Conservation (phyloP, 2,329 filamentous ascomycete species). For the Aspergillus sp. region DNA sequence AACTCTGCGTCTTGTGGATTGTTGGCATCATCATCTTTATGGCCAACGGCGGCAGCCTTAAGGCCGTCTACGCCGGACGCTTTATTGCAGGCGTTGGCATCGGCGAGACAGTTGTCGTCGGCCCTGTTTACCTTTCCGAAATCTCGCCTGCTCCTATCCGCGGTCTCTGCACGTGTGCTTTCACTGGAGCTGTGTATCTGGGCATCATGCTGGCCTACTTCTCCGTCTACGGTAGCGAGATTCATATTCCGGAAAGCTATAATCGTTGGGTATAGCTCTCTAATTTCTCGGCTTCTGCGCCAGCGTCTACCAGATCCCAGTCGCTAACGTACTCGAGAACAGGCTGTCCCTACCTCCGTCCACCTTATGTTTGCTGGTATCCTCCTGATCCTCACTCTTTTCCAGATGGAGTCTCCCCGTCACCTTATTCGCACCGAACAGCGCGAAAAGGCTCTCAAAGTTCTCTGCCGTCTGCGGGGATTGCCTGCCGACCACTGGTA, state of each 20-base stretch:
- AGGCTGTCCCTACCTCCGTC: slow-evolving; percentile 53
- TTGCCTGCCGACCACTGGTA: slow-evolving; percentile 25
- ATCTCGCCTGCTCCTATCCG: slow-evolving; percentile 38
- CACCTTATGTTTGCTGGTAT: slow-evolving; percentile 61
- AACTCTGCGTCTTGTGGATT: slow-evolving; percentile 50
- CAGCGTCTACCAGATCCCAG: too few species aligned
- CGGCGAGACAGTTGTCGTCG: slow-evolving; percentile 58
- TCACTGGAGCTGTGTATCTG: slow-evolving; percentile 59
- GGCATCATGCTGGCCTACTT: slow-evolving; percentile 70
- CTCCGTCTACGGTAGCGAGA: slow-evolving; percentile 50
- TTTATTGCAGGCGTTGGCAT: slow-evolving; percentile 60
- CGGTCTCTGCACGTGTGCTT: slow-evolving; percentile 59
- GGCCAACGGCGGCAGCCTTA: slow-evolving; percentile 45
- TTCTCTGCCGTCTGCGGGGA: slow-evolving; percentile 4
- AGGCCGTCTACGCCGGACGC: slow-evolving; percentile 54
- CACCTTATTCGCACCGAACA: slow-evolving; percentile 56
- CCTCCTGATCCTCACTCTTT: slow-evolving; percentile 57
- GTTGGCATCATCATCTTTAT: slow-evolving; percentile 52
- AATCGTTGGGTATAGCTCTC: not conserved
- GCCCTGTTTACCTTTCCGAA: slow-evolving; percentile 6
- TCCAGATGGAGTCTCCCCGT: slow-evolving; percentile 57
- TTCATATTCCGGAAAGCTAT: slow-evolving; percentile 27
- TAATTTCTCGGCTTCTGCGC: too few species aligned
- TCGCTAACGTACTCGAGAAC: not conserved
- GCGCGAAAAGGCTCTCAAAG: slow-evolving; percentile 30